Evolutionary conservation across 1,284 basidiomycete genomes (phyloP), one percentile per base, ranked within the genome.

Genomic region (Xerocomus amazonicus): DNA sequence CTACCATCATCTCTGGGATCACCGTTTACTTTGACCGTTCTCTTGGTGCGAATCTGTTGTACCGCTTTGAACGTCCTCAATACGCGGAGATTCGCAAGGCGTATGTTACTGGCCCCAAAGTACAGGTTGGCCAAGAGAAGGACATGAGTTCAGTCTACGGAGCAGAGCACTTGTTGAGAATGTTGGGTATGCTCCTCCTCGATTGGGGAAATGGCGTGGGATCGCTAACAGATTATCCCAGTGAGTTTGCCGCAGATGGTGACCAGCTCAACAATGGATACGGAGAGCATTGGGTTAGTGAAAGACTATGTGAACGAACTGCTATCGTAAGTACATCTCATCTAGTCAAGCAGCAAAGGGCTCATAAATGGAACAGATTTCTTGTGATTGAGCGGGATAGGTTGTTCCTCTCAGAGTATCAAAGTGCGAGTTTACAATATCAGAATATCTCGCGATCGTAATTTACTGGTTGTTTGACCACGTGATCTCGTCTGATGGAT

Each of bases 61-160:
- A 99, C 64, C 83, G 93, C 10, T 95, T 97, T 57, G 96, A 99
- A 68, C 80, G 96, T 17, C 84, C 85, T 10, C 96, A 99, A 66
- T 98, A 97, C 60, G 84, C 89, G 6, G 83, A 90, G 41, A 80
- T 92, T 26, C 80, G 91, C 36, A 86, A 89, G 60, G 74, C 80
- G 56, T 90, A 86, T 59, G 81, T 88, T 58, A 87, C 85, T 13
- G 82, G 86, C 0, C 83, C 79, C 40, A 77, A 80, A 33, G 86
- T 89, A 19, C 70, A 77, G 47, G 72, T 84, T 5, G 87, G 83
- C 3, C 75, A 83, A 55, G 87, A 90, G 62, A 88, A 86, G 64
- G 87, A 92, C 58, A 91, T 97, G 81, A 93, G 91, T 65, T 76
- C 82, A 47, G 79, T 97, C 16, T 99, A 99, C 62, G 97, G 96